A percentile compares a stretch with the other conserved stretches of the same genome.
These are phyloP conservation scores for Lichenothelia convexa DNA, from an alignment of 495 filamentous ascomycete genomes.

Conservation along the genomic window DNA sequence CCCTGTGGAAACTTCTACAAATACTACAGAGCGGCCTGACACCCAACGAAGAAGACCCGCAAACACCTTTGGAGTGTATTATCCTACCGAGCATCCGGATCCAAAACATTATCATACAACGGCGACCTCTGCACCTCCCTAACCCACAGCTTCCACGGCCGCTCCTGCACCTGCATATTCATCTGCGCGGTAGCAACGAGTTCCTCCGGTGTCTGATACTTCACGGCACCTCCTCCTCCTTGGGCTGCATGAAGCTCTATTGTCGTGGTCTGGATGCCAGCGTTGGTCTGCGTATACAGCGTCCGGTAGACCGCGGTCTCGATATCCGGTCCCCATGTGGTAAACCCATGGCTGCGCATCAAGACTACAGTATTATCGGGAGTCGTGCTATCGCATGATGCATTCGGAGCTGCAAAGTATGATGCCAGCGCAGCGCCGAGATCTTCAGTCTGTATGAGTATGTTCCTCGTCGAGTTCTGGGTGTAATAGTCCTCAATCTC, in stretches of 20 bases:
- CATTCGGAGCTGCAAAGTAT: conserved; percentile 16
- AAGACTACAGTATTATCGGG: conserved; percentile 17
- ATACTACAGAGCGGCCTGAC: too few relatives aligned
- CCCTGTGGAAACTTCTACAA: too few relatives aligned
- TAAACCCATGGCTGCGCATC: conserved; percentile 23
- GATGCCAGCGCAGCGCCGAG: conserved; percentile 28
- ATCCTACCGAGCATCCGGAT: too few relatives aligned
- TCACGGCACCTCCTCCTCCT: conserved; percentile 12
- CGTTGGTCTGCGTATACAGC: conserved; percentile 20
- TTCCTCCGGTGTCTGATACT: conserved; percentile 19
- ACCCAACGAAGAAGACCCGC: too few relatives aligned
- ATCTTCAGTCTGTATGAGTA: conserved; percentile 25
- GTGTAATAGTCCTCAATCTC: conserved; percentile 16
- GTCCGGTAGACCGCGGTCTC: conserved; percentile 20
- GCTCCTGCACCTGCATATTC: conserved; percentile 5
- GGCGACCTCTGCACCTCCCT: conserved; percentile 17
- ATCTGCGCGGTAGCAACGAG: conserved; percentile 16
- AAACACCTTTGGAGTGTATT: too few relatives aligned
- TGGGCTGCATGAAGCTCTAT: conserved; percentile 7
- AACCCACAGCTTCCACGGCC: conserved; percentile 21
- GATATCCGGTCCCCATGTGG: conserved; percentile 13
- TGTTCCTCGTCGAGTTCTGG: conserved; percentile 15
- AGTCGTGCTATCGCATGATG: conserved; percentile 5
- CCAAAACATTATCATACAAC: conserved; percentile 20
- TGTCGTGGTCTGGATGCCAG: conserved; percentile 16